Evolutionary conservation across 2,329 filamentous ascomycete species (phyloP), one percentile per base, ranked within the genome.

Genomic region (Fusarium sp.): DNA sequence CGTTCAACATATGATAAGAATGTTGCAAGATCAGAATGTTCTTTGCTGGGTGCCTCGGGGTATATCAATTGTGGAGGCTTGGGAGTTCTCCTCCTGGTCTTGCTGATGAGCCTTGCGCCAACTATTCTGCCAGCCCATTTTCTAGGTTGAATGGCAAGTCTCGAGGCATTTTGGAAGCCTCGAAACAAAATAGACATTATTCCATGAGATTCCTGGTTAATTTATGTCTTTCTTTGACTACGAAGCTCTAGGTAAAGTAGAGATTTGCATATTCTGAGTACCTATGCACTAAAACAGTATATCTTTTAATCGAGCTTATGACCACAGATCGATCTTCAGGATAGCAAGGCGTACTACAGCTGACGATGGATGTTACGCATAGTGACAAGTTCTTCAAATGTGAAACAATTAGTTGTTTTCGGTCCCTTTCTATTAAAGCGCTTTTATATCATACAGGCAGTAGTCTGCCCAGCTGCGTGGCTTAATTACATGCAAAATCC

Each of bases 1-100:
- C 85, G 85, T 20, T 83, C 76, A 7, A 89, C 89, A 76, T 94
- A 89, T 28, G 84, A 80, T 30, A 91, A 77, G 76, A 93, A 95
- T 0, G 89, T 87, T 2, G 81, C 70, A 6, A 93, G 83, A 72
- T 91, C 85, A 68, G 87, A 80, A 77, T 94, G 92, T 45, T 87
- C 80, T 26, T 79, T 76, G 44, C 77, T 81, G 28, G 81, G 77
- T 34, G 83, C 69, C 5, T 84, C 79, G 15, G 86, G 84, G 69
- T 84, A 86, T 34, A 77, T 72, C 33, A 78, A 34, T 40, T 67
- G 55, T 15, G 40, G 28, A 31, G 31, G 45, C 11, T 57, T 52
- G 45, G 41, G 31, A 15, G 37, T 15, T 46, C 61, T 50, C 38
- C 36, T 23, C 28, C 26, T 53, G n/a, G 56, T 36, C 33, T 59